Conservation (phyloP, 192 early-diverging fungal species). For the Jimgerdemannia lactiflua region DNA sequence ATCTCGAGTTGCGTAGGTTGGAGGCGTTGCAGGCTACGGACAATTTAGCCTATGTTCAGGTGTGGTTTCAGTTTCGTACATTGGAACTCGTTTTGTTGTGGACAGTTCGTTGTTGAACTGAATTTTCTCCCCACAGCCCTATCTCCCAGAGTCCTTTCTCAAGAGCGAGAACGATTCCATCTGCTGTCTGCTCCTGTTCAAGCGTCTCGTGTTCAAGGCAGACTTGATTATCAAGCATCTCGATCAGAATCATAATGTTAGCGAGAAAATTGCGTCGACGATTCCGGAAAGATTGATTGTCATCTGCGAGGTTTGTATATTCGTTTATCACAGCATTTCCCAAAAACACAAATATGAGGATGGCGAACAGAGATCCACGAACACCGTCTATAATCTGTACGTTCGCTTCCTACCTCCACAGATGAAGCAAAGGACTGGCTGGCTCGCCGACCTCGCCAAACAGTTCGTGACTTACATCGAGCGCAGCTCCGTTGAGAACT, state of each 20-base stretch:
- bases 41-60: slow-evolving; percentile 55
- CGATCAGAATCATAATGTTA: slow-evolving; percentile 52
- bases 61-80: neutral
- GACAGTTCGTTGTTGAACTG: too few species aligned
- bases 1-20: slow-evolving; percentile 85
- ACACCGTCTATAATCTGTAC: too few species aligned
- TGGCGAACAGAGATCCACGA: neutral
- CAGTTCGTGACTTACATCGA: slow-evolving; percentile 69
- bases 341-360: neutral
- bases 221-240: slow-evolving; percentile 72
- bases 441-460: slow-evolving; percentile 65
- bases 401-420: slow-evolving; percentile 10
- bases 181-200: slow-evolving; percentile 68
- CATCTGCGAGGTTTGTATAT: slow-evolving; percentile 43
- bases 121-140: slow-evolving; percentile 53
- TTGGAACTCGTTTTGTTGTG: too few species aligned
- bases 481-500: slow-evolving; percentile 65
- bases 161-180: slow-evolving; percentile 77
- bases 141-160: slow-evolving; percentile 85
- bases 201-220: slow-evolving; percentile 81
- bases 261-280: slow-evolving; percentile 52
- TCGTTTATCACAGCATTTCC: neutral
- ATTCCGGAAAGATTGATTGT: slow-evolving; percentile 53
- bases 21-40: slow-evolving; percentile 83
- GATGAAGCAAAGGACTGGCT: slow-evolving; percentile 60